Conservation (phyloP, 352 stramenopile genomes). For the Globisporangium okanoganense region DNA sequence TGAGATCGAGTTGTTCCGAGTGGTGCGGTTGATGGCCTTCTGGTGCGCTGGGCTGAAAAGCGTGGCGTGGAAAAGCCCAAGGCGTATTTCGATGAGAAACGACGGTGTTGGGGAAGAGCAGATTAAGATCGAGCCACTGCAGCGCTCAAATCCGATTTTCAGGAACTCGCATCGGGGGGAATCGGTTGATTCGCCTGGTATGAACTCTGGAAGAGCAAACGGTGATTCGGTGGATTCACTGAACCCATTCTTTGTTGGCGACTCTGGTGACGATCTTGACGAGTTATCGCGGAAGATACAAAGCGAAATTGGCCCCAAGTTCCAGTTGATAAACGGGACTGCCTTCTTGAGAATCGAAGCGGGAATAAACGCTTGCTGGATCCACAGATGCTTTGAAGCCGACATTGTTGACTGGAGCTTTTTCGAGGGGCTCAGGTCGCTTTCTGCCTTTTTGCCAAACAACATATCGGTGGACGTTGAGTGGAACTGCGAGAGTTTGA, state of each 20-base stretch:
- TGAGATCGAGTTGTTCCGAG: conserved; percentile 44
- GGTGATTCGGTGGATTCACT: background rate
- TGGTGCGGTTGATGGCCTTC: conserved; percentile 1
- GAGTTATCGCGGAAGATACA: conserved; percentile 29
- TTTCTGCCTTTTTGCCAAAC: background rate
- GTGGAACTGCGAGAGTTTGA: conserved; percentile 5
- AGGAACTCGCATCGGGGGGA: conserved; percentile 20
- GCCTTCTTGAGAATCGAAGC: conserved; percentile 21
- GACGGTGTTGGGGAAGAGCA: conserved; percentile 23
- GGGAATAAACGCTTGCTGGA: conserved; percentile 33
- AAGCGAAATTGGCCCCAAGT: conserved; percentile 39
- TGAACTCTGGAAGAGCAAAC: too few species aligned
- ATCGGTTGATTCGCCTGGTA: background rate
- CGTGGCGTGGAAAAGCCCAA: conserved; percentile 44
- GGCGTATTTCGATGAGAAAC: conserved; percentile 51
- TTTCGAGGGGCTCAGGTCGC: conserved; percentile 4
- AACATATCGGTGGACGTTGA: conserved; percentile 1
- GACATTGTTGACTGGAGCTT: background rate
- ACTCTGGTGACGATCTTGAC: background rate
- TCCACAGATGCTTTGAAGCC: conserved; percentile 20
- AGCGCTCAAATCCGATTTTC: conserved; percentile 41
- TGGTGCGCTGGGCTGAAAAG: conserved; percentile 25
- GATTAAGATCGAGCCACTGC: conserved; percentile 44
- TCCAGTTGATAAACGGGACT: conserved; percentile 58
- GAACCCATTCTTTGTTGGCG: background rate